Evolutionary conservation across 2,329 filamentous ascomycete genomes (phyloP), one percentile per base, ranked within the genome.

Genomic region (Polychaeton citri): DNA sequence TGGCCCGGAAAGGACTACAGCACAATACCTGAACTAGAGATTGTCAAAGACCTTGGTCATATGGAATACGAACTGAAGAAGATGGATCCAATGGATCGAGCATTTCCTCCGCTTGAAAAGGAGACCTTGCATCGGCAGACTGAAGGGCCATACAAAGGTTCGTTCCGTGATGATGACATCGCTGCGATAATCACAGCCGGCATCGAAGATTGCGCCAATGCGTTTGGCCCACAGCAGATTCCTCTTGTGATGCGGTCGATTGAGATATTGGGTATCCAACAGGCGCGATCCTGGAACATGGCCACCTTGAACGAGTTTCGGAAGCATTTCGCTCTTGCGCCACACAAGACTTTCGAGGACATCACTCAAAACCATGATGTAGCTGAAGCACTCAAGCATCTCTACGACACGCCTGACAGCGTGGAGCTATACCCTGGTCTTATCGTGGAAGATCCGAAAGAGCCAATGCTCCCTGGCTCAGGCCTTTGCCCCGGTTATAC

Each of bases 361-460:
- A 73, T 80, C 49, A 77, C 71, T 26, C 8, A 13, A 26, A 26
- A 26, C 21, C 8, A 26, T 8, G 21, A 26, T 8, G 21, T 26
- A 26, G 66, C 68, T 2, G 59, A 67, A 19, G 59, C 65, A 6
- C 62, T 80, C 3, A 67, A 71, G 40, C 64, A 71, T 43, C 59
- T 81, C 9, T 80, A 81, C 53, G 65, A 69, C 16, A 65, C 76
- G 33, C 74, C 75, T 6, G 76, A 80, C 43, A 71, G 70, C 51
- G 73, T 83, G 9, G 79, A 83, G 49, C 62, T 82, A 5, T 82
- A 82, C 48, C 77, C 78, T 0, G 79, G 79, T 7, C 57, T 82
- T 2, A 69, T 81, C 41, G 61, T 71, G n/a, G 74, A 78, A 49
- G 66, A 73, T 35, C 59, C 62, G 19, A 75, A 76, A 49, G 60